phyloP scores from a whole-genome alignment of 257 asterid genomes.

The Schizonepeta tenuifolia region DNA sequence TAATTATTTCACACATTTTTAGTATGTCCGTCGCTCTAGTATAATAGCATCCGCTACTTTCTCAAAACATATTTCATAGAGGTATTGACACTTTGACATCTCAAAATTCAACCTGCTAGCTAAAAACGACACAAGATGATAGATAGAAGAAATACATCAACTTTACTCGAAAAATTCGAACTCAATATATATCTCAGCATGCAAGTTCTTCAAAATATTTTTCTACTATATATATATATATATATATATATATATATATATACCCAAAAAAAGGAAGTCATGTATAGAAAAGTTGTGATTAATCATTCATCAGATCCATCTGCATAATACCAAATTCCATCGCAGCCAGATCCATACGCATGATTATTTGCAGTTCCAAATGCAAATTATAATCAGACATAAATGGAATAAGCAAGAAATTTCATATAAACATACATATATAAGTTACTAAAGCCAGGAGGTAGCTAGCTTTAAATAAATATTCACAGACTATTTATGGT shows the following conservation, averaged over 20 bases:
- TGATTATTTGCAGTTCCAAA: slow-evolving; percentile 33
- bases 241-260: background rate
- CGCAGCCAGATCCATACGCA: slow-evolving; percentile 12
- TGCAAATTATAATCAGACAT: background rate
- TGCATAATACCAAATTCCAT: slow-evolving; percentile 15
- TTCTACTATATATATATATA: background rate
- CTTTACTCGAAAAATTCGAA: too few relatives aligned
- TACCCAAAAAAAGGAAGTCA: background rate
- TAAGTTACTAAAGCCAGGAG: slow-evolving; percentile 22
- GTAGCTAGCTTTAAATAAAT: background rate
- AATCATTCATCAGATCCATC: background rate
- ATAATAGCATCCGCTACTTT: too few relatives aligned
- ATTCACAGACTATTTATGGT: slow-evolving; percentile 32
- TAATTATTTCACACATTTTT: too few relatives aligned
- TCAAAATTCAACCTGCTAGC: too few relatives aligned
- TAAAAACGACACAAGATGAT: too few relatives aligned
- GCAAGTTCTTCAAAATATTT: background rate
- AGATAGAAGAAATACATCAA: too few relatives aligned
- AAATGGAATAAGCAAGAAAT: background rate
- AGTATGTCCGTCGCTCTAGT: too few relatives aligned
- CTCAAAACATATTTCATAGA: too few relatives aligned
- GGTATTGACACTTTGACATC: too few relatives aligned
- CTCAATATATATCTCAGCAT: background rate
- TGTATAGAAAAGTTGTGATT: background rate
- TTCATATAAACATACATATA: slow-evolving; percentile 12